Evolutionary conservation across 331 rosid species (phyloP), one percentile per base, ranked within the genome.

Genomic region (Cydonia oblonga): DNA sequence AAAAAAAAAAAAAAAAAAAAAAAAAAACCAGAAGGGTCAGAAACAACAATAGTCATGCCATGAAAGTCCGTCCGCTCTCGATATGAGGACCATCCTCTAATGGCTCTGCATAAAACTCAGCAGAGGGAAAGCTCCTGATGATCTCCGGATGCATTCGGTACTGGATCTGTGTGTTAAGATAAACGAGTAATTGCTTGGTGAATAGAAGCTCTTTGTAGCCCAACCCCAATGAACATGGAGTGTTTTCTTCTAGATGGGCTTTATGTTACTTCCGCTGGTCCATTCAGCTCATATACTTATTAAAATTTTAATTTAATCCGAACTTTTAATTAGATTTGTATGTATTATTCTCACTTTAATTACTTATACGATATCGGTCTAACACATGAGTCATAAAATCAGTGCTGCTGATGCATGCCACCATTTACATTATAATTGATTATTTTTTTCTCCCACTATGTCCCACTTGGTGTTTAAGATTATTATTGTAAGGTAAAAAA

Each of bases 21-120:
- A 6, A 32, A 33, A 33, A 7, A 33, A 33, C 75, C 90, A 80
- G 77, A 88, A 90, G 65, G 96, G 98, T 42, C 96, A 93, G 54
- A 87, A 90, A 86, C 98, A 90, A 33, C 84, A 78, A 76, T 81
- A 88, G 29, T 51, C 66, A 76, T 92, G 98, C 98, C 98, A 92
- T 2, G 69, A 76, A 24, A 90, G 96, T 26, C 64, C 49, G 98
- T 90, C 64, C 56, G 81, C 38, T 22, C 64, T 66, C 62, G 42
- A 87, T 76, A n/a, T 67, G 80, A 1, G 89, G 96, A 52, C 93
- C 96, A 80, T 93, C 98, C 83, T 82, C 87, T 79, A 93, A 83
- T 35, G 93, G 83, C 71, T 84, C 84, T 3, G 74, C 88, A 81
- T 90, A 93, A 83, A 93, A 90, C 85, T 93, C 97, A 57, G 68